phyloP scores from a whole-genome alignment of 345 rosid genomes.

The Firmiana major region DNA sequence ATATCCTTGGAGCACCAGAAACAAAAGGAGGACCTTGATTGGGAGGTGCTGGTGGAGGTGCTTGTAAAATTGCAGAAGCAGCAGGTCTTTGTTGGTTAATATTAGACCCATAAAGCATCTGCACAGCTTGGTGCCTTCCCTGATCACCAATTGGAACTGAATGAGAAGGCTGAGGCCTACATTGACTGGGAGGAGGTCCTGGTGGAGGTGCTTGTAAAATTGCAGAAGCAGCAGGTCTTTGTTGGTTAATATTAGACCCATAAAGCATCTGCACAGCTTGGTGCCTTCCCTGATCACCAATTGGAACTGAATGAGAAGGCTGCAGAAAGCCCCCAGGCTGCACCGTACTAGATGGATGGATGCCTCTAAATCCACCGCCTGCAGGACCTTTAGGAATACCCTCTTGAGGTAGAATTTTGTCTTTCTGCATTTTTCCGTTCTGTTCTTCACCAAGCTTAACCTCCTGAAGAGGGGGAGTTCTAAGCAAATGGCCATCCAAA shows the following conservation, averaged over 20 bases:
- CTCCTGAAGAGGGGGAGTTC: conserved; percentile 25
- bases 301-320: conserved; percentile 11
- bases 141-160: conserved; percentile 17
- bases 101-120: conserved; percentile 25
- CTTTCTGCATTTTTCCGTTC: conserved; percentile 20
- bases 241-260: conserved; percentile 35
- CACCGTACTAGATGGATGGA: conserved; percentile 27
- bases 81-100: conserved; percentile 36
- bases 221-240: conserved; percentile 37
- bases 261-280: conserved; percentile 16
- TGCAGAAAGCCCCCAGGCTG: conserved; percentile 22
- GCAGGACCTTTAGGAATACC: conserved; percentile 28
- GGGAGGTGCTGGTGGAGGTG: conserved; percentile 36
- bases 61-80: conserved; percentile 38
- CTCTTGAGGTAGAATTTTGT: conserved; percentile 22
- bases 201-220: conserved; percentile 36
- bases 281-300: conserved; percentile 26
- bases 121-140: conserved; percentile 25
- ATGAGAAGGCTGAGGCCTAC: conserved; percentile 28
- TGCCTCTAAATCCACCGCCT: conserved; percentile 6
- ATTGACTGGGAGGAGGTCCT: conserved; percentile 34
- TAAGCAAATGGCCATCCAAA: conserved; percentile 23
- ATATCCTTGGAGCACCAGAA: conserved; percentile 14
- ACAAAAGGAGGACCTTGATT: conserved; percentile 19
- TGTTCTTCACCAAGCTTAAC: conserved; percentile 26